phyloP scores from a whole-genome alignment of 371 early-diverging fungal genomes.

The Saksenaea vasiformis region DNA sequence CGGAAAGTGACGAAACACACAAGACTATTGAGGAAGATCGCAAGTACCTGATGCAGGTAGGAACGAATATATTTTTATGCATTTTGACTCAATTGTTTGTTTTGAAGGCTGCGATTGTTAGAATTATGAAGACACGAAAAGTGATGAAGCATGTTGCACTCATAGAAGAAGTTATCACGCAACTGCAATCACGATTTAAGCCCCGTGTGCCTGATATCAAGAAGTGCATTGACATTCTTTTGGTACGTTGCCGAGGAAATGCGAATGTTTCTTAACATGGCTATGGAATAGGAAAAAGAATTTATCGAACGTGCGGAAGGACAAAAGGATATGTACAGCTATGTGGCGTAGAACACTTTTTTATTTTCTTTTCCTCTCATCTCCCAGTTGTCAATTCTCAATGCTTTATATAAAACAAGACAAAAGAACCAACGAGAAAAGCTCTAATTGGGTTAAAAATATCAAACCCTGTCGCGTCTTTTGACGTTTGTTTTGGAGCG shows the following conservation, averaged over 20 bases:
- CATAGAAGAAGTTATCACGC: conserved; percentile 88
- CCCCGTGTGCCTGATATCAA: conserved; percentile 93
- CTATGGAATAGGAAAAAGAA: conserved; percentile 73
- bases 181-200: conserved; percentile 88
- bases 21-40: conserved; percentile 89
- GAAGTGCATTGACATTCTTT: conserved; percentile 91
- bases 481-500: too few relatives aligned
- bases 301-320: conserved; percentile 90
- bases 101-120: conserved; percentile 90
- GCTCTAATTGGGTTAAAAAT: too few relatives aligned
- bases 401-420: not conserved
- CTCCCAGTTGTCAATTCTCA: not conserved
- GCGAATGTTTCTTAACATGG: not conserved
- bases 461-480: too few relatives aligned
- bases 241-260: conserved; percentile 41
- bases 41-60: conserved; percentile 84
- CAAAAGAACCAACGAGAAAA: too few relatives aligned
- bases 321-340: conserved; percentile 86
- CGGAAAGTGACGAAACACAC: conserved; percentile 87
- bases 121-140: conserved; percentile 96
- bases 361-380: not conserved
- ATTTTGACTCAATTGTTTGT: not conserved
- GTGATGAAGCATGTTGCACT: conserved; percentile 84
- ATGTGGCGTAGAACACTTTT: conserved; percentile 68
- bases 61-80: not conserved